Percentiles rank a stretch among this genome's conserved stretches.
phyloP scores from a whole-genome alignment of 495 filamentous ascomycete genomes.

The Trichoderma orchidacearum region DNA sequence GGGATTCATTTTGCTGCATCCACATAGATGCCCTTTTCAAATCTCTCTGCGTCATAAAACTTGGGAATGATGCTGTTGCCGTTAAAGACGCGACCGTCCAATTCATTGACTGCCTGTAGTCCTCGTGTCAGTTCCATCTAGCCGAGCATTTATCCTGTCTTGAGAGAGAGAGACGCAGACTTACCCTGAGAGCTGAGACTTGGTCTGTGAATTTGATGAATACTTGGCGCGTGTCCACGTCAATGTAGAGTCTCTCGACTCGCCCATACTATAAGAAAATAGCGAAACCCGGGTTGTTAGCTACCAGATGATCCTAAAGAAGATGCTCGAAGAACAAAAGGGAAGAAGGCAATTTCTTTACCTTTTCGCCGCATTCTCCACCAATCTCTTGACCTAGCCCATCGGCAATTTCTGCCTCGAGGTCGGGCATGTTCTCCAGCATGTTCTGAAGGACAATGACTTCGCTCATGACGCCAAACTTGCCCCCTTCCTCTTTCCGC shows the following conservation, averaged over 20 bases:
- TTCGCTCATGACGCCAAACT: constrained; percentile 62
- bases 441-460: constrained; percentile 72
- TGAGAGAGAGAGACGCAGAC: constrained; percentile 15
- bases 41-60: constrained; percentile 71
- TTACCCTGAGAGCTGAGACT: constrained; percentile 67
- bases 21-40: constrained; percentile 55
- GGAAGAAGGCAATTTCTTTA: constrained; percentile 15
- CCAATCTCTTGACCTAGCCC: constrained; percentile 87
- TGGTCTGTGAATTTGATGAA: constrained; percentile 84
- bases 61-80: constrained; percentile 65
- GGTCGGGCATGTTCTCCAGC: constrained; percentile 59
- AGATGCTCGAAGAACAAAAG: background rate
- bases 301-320: background rate
- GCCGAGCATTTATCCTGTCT: too few relatives aligned
- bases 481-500: constrained; percentile 33
- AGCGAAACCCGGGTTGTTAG: background rate
- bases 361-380: constrained; percentile 74
- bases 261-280: constrained; percentile 51
- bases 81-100: constrained; percentile 74
- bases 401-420: constrained; percentile 54
- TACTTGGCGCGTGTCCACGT: constrained; percentile 43
- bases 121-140: background rate
- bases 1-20: background rate
- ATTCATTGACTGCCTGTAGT: constrained; percentile 67
- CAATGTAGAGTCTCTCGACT: constrained; percentile 72